Conservation (phyloP, 306 rosid species). For the peach (Prunus persica) region DNA sequence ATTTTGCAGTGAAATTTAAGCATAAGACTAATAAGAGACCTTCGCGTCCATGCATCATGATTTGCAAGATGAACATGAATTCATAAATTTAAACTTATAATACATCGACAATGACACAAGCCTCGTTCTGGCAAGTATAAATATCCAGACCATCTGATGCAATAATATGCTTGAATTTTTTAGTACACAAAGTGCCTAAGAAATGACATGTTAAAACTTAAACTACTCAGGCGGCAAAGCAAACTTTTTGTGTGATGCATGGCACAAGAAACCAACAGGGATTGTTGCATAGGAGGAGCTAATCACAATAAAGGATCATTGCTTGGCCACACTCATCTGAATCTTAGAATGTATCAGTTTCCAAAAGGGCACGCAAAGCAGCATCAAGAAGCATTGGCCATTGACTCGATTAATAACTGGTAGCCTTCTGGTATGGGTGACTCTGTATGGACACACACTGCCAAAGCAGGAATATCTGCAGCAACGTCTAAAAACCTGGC, state of each 20-base stretch:
- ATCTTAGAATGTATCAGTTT: neutral
- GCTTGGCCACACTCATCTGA: constrained; percentile 16
- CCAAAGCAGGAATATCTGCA: constrained; percentile 83
- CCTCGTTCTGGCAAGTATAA: neutral
- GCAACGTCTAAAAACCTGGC: constrained; percentile 58
- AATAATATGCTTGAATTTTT: constrained; percentile 7
- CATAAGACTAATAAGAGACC: no score
- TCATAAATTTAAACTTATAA: neutral
- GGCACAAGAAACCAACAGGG: constrained; percentile 24
- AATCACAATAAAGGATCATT: constrained; percentile 21
- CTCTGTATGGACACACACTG: constrained; percentile 78
- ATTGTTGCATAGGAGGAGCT: constrained; percentile 23
- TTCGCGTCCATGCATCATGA: neutral
- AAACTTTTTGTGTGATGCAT: constrained; percentile 26
- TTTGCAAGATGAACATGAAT: neutral
- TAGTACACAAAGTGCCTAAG: constrained; percentile 20
- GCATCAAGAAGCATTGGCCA: constrained; percentile 68
- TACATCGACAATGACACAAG: neutral
- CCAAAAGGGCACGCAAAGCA: constrained; percentile 11
- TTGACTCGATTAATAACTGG: constrained; percentile 83
- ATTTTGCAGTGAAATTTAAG: no score
- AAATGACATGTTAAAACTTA: constrained; percentile 21
- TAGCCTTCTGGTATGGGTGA: constrained; percentile 80
- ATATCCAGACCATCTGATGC: constrained; percentile 7
- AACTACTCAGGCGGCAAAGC: constrained; percentile 10